Conservation (phyloP, 441 rosid genomes). For the Lepidium campestre region DNA sequence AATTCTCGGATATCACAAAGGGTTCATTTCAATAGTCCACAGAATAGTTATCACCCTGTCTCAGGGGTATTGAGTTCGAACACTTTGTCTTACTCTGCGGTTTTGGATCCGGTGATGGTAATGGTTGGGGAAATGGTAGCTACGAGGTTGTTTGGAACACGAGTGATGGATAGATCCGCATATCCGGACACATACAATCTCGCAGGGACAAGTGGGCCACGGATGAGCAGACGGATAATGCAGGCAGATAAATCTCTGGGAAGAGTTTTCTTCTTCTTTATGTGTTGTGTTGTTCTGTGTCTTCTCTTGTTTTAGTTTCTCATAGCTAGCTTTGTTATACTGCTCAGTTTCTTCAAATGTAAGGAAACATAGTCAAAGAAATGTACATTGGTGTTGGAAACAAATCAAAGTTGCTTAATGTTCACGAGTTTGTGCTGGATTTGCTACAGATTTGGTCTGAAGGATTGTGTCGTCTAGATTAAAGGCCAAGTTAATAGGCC, state of each 20-base stretch:
- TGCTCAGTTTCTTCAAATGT: constrained; percentile 5
- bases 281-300: constrained; percentile 56
- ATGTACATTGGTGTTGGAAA: constrained; percentile 25
- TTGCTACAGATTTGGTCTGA: background rate
- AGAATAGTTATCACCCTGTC: constrained; percentile 28
- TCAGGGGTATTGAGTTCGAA: constrained; percentile 35
- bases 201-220: constrained; percentile 43
- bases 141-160: constrained; percentile 50
- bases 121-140: constrained; percentile 69
- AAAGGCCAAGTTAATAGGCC: background rate
- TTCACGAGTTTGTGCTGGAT: background rate
- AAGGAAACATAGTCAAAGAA: constrained; percentile 8
- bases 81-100: constrained; percentile 20
- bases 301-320: constrained; percentile 50
- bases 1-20: constrained; percentile 25
- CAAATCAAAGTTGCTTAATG: constrained; percentile 10
- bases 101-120: constrained; percentile 44
- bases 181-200: constrained; percentile 61
- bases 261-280: constrained; percentile 62
- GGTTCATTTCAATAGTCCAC: constrained; percentile 43
- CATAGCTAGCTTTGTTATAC: background rate
- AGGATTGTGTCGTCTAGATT: background rate
- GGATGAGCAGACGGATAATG: constrained; percentile 70
- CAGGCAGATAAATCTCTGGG: constrained; percentile 62
- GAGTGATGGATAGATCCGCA: constrained; percentile 28